phyloP scores from a whole-genome alignment of 169 alveolate species.

The Plasmodium blacklocki region DNA sequence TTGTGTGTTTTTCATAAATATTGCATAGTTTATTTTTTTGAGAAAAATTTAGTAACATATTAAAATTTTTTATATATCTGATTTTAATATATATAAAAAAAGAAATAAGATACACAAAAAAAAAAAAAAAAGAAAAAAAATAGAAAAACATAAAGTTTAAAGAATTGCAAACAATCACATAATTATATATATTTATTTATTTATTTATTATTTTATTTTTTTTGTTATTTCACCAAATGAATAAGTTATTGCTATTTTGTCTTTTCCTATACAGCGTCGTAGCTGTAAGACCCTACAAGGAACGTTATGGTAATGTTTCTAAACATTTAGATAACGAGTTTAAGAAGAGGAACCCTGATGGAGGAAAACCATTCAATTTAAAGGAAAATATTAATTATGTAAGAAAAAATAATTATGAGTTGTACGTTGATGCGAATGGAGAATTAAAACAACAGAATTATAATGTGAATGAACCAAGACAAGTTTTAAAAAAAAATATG shows the following conservation, averaged over 20 bases:
- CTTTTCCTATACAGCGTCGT: slow-evolving; percentile 32
- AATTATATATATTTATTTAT: too few species aligned
- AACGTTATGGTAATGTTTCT: neutral
- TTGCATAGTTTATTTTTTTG: too few species aligned
- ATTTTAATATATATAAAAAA: too few species aligned
- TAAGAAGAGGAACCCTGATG: neutral
- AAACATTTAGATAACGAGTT: slow-evolving; percentile 9
- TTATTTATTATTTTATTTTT: too few species aligned
- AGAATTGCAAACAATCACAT: too few species aligned
- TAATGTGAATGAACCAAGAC: slow-evolving; percentile 67
- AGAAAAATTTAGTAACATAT: too few species aligned
- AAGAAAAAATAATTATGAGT: slow-evolving; percentile 68
- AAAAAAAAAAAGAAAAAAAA: too few species aligned
- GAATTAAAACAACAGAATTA: slow-evolving; percentile 33
- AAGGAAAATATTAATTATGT: slow-evolving; percentile 34
- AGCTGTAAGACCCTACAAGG: slow-evolving; percentile 16
- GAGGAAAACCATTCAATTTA: slow-evolving; percentile 39
- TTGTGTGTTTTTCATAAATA: too few species aligned
- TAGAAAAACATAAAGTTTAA: too few species aligned
- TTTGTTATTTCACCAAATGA: slow-evolving; percentile 17
- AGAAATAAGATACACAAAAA: too few species aligned
- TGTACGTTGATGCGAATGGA: slow-evolving; percentile 21
- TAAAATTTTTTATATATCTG: too few species aligned
- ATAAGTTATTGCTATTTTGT: slow-evolving; percentile 6
- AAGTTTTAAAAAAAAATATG: slow-evolving; percentile 29